Base-by-base conservation (phyloP, 371 early-diverging fungal genomes). In the Lichtheimia hyalospora region DNA sequence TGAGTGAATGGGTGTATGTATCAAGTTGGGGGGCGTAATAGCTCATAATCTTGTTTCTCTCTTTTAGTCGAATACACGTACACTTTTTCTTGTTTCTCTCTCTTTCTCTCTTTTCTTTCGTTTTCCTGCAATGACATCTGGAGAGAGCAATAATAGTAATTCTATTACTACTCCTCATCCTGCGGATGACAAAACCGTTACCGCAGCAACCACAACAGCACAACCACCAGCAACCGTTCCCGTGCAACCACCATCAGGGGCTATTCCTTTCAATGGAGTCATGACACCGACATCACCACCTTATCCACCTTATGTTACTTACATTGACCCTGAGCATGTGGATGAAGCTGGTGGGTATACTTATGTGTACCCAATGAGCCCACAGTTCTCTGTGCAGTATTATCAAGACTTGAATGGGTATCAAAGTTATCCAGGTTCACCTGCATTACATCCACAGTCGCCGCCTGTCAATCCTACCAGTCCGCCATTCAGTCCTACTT, bases 371-470 rank as follows among this genome's bases (percentile, higher is more conserved):
- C 81, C 77, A 20, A 25, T 80, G 25, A 77, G 80, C 46, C 80
- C 76, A 16, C 81, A 80, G 63, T 76, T 75, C 49, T 67, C 75
- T 15, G 66, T 74, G 27, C 74, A 78, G 49, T 76, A 76, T 41
- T 80, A 80, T 58, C 61, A 70, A 14, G 79, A 75, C 20, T 49
- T 60, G 10, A 70, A 57, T 43, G 79, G 74, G 42, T 76, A 76
- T 49, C 75, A 71, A 49, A 76, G 75, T 55, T 80, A 80, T 55
- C 77, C 81, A 20, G 81, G 81, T 3, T 76, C 74, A 14, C 75
- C 79, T 20, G 68, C 74, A 3, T 54, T 79, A 28, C 76, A 75
- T 54, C 72, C 75, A 49, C 79, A 78, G 57, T 75, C 75, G 15
- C 75, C 75, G 23, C 75, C 69, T 18, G 54, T 73, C 40, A 70